A percentile compares a stretch with the other conserved stretches of the same genome.
Evolutionary conservation across 768 basidiomycete genomes (phyloP).

Genomic region (Kwoniella sp.): DNA sequence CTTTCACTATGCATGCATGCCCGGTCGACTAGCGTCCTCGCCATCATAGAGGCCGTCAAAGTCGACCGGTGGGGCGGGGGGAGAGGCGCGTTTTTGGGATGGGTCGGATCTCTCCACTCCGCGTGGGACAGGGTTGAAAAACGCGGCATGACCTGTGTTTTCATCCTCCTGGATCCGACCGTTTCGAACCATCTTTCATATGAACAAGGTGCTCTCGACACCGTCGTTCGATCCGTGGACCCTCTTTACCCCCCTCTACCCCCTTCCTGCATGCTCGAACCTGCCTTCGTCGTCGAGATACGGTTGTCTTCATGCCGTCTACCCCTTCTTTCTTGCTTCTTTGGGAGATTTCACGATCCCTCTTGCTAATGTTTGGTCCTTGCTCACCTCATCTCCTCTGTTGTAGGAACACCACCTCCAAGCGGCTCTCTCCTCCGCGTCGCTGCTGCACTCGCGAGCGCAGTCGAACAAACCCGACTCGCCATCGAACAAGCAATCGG

Average conservation of each 20-base stretch:
- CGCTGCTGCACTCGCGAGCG: conserved; percentile 45
- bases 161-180: background rate
- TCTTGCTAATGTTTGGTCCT: too few species aligned
- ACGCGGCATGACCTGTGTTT: conserved; percentile 5
- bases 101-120: too few species aligned
- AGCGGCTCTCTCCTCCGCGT: conserved; percentile 51
- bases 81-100: conserved; percentile 3
- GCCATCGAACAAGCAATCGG: conserved; percentile 16
- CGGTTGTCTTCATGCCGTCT: too few species aligned
- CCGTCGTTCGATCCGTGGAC: background rate
- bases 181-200: background rate
- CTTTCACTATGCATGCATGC: conserved; percentile 29
- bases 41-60: background rate
- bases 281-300: background rate
- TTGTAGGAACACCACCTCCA: conserved; percentile 53
- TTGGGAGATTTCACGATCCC: too few species aligned
- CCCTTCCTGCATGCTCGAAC: background rate
- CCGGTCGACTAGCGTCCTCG: conserved; percentile 1
- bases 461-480: conserved; percentile 28
- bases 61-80: conserved; percentile 3
- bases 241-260: background rate
- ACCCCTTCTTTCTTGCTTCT: too few species aligned
- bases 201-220: background rate
- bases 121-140: background rate
- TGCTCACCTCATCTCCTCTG: background rate